phyloP scores from a whole-genome alignment of 2,329 filamentous ascomycete species.

The Pezicula carpinea region DNA sequence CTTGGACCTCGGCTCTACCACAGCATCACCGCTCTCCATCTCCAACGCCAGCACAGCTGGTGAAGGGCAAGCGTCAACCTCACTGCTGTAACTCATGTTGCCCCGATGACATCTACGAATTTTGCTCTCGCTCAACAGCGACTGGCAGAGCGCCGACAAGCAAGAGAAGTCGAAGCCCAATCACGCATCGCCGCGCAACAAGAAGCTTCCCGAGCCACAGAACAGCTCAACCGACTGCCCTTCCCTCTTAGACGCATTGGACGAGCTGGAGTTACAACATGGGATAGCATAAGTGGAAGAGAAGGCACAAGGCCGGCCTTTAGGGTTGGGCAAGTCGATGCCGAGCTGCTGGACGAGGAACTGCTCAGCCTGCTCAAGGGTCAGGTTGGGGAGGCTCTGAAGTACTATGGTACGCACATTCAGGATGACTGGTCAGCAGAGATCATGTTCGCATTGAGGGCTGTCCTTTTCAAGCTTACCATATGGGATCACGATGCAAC shows the following conservation, averaged over 20 bases:
- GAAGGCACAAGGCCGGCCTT: conserved; percentile 82
- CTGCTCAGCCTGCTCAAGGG: conserved; percentile 77
- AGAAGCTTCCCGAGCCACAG: conserved; percentile 48
- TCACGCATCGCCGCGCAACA: conserved; percentile 47
- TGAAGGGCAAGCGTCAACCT: background rate
- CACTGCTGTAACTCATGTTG: conserved; percentile 13
- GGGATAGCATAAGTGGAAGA: conserved; percentile 67
- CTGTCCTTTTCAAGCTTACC: conserved; percentile 85
- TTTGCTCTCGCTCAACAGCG: conserved; percentile 89
- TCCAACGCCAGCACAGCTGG: background rate
- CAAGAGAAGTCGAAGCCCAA: conserved; percentile 64
- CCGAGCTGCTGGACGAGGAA: conserved; percentile 91
- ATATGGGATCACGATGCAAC: conserved; percentile 96
- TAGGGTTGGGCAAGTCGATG: conserved; percentile 92
- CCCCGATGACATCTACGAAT: conserved; percentile 28
- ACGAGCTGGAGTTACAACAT: conserved; percentile 45
- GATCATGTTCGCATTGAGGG: conserved; percentile 72
- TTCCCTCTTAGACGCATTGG: conserved; percentile 58
- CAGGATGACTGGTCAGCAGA: conserved; percentile 85
- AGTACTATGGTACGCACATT: conserved; percentile 75
- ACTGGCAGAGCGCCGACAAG: conserved; percentile 73
- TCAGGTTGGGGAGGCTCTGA: conserved; percentile 83
- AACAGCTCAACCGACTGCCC: conserved; percentile 53
- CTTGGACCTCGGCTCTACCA: too few relatives aligned
- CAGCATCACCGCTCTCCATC: background rate